Evolutionary conservation across 331 rosid species (phyloP), one percentile per base, ranked within the genome.

Genomic region (Telfairia occidentalis): DNA sequence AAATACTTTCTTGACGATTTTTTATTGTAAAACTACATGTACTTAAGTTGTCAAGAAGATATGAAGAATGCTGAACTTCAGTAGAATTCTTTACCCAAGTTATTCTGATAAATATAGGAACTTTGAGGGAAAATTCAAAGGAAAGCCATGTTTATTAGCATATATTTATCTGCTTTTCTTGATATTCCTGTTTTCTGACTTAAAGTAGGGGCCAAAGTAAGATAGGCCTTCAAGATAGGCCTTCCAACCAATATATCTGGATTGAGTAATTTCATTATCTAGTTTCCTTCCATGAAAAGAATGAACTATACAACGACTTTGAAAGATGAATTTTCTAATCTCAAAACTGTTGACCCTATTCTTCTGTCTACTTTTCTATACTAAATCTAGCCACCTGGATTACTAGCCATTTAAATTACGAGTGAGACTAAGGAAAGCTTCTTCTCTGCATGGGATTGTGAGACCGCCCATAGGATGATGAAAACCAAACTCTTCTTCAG

Each of bases 401-500:
- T 35, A 57, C 4, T 9, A 30, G 50, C 76, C 34, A 50, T 53
- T 66, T 57, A 84, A 58, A 26, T 58, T 24, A 57, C 84, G 75
- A 63, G 82, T 77, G 61, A 83, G 65, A 59, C 74, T 45, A 72
- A 82, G 19, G 82, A 84, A 89, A 54, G 71, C 61, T 19, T 89
- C 84, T 81, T 86, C 82, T 15, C 77, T 78, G 79, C 89, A 89
- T 13, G 90, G 90, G 59, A 89, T 81, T 24, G 83, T 80, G 48
- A 86, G 84, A 64, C 87, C 90, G 15, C 94, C 91, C 88, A 80
- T 86, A 26, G 87, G 89, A 80, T 88, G 82, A 65, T 77, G 49
- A 74, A 74, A 88, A 24, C 90, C 85, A 23, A 84, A 86, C 76
- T 86, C 89, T 75, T 87, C 84, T 74, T 87, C 87, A 0, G 81